phyloP scores from a whole-genome alignment of 2,329 filamentous ascomycete genomes.

The Exophiala xenobiotica region DNA sequence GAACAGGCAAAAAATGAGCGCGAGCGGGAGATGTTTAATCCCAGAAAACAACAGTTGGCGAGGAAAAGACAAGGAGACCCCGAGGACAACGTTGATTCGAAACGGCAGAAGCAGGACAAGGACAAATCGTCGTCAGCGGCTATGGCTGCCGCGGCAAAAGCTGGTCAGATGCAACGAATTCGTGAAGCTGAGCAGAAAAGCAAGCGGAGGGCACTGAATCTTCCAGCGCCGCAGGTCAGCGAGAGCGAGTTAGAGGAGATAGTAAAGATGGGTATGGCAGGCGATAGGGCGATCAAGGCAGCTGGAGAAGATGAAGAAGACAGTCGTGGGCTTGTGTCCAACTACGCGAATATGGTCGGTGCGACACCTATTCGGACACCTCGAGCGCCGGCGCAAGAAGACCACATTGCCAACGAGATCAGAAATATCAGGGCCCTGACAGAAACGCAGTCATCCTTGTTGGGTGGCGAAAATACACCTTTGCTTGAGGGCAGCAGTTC shows the following conservation, averaged over 20 bases:
- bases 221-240: conserved; percentile 87
- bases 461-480: conserved; percentile 91
- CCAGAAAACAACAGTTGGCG: conserved; percentile 82
- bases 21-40: conserved; percentile 82
- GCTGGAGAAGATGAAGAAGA: conserved; percentile 78
- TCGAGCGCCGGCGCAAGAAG: conserved; percentile 85
- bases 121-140: conserved; percentile 68
- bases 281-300: conserved; percentile 75
- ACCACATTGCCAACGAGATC: conserved; percentile 95
- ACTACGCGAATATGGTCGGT: conserved; percentile 78
- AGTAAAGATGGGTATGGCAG: conserved; percentile 96
- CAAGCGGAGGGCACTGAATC: conserved; percentile 77
- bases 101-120: conserved; percentile 87
- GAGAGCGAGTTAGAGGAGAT: conserved; percentile 95
- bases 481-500: conserved; percentile 77
- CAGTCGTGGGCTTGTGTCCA: conserved; percentile 80
- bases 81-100: conserved; percentile 75
- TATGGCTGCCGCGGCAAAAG: conserved; percentile 84
- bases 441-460: conserved; percentile 86
- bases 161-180: conserved; percentile 90
- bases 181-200: conserved; percentile 96
- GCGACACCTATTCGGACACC: conserved; percentile 89
- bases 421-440: conserved; percentile 89
- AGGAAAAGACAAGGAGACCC: conserved; percentile 92
- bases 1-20: conserved; percentile 79